Conservation (phyloP, 108 stramenopile species). For the Cyclotella cryptica region DNA sequence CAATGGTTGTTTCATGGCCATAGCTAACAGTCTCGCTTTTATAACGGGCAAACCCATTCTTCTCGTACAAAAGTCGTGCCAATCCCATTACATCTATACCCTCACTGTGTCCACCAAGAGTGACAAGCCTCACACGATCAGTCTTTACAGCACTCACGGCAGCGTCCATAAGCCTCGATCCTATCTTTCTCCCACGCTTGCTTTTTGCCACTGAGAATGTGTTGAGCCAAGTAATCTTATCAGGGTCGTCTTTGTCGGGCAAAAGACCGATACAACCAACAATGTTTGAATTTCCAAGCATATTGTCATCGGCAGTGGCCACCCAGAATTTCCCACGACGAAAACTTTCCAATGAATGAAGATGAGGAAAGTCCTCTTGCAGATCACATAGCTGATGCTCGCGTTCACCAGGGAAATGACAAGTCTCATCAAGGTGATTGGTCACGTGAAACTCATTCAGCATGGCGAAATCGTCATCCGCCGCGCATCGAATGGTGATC, state of each 20-base stretch:
- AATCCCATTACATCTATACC: constrained; percentile 13
- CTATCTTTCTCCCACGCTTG: background rate
- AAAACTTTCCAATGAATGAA: background rate
- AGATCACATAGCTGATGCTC: background rate
- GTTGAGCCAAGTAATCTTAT: constrained; percentile 3
- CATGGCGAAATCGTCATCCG: background rate
- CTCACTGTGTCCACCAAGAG: constrained; percentile 13
- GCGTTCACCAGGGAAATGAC: constrained; percentile 3
- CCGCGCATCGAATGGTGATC: background rate
- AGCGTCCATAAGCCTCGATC: background rate
- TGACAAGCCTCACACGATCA: background rate
- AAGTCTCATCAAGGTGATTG: constrained; percentile 3
- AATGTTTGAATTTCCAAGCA: too few relatives aligned
- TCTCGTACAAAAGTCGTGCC: constrained; percentile 5
- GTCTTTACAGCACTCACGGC: constrained; percentile 4
- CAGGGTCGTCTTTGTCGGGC: constrained; percentile 5
- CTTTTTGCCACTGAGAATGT: constrained; percentile 2
- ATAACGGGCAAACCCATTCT: constrained; percentile 12
- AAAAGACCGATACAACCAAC: constrained; percentile 6
- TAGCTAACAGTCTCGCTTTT: background rate
- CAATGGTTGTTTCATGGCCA: constrained; percentile 7
- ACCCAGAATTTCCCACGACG: background rate
- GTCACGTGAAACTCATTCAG: constrained; percentile 1
- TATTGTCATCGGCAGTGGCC: background rate
- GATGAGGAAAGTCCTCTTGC: constrained; percentile 1